Base-by-base conservation (phyloP, 257 asterid species). In the Solanum arcanum region DNA sequence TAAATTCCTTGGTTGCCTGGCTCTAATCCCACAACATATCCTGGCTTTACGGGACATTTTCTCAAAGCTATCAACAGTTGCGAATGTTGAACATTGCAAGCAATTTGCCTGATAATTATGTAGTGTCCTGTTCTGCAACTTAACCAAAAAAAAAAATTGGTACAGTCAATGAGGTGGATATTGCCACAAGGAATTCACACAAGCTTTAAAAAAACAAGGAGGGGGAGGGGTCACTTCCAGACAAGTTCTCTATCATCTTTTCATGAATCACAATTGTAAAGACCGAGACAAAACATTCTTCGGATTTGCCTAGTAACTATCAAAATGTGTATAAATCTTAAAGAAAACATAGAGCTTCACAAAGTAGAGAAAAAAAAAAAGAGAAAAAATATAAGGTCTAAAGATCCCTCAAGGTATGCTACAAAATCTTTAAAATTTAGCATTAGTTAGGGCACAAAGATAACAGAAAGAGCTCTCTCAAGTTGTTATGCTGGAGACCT, bases 71-170 rank as follows among this genome's bases (percentile, higher is more conserved):
- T 86, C 80, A 56, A 88, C 88, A 75, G 87, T 91, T 86, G 90
- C 41, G 85, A 93, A 90, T 60, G 92, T 56, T 23, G 96, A 86
- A 88, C 88, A 91, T 89, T 68, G 91, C 75, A 91, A 87, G 87
- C 89, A 86, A 86, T 87, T 81, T 25, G 83, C 90, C 52, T 95
- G 88, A 27, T 89, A 90, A 80, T 90, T 87, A 70, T 88, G 90
- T 27, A 93, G 73, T 84, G 92, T 87, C 89, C 89, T 86, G 86
- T 86, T 92, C 94, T 93, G 97, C 93, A 91, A 92, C 96, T 92
- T 90, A 56, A 77, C 70, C 46, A 47, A 86, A 41, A 78, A 49
- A 27, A 68, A 10, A 87, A 78, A 76, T 41, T 69, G 83, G 73
- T 52, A 33, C 31, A 35, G 59, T 46, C 69, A 86, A 44, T 73